Evolutionary conservation across 75 land plant species (phyloP), one percentile per base, ranked within the genome.

Genomic region (Pseudotsuga menziesii): DNA sequence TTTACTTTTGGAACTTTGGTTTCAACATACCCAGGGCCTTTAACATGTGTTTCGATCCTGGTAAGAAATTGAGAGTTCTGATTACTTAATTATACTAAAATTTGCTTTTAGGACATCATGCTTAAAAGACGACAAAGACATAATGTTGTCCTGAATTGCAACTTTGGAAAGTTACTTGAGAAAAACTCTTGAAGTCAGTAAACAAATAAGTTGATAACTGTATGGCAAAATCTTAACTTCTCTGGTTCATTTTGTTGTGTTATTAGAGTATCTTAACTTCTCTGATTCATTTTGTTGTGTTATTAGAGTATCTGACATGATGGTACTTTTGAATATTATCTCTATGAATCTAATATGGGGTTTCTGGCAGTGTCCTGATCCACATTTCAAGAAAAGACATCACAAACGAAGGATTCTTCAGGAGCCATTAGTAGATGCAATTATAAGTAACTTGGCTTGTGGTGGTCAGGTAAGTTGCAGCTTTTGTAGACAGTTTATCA

Each of bases 351-450:
- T n/a, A 23, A 29, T 26, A 29, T 29, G 39, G 25, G 58, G 23
- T 9, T 80, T 26, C 22, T 27, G 73, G 71, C 84, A 95, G 96
- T 96, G 97, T 79, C 99, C 94, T 58, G 99, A 96, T 81, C 99
- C 99, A 41, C 91, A 94, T 82, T 96, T 94, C 76, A 94, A 97
- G 86, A 80, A 80, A 75, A 86, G 83, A 71, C 94, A 97, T 79
- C 93, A 80, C n/a, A 97, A 94, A 76, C 84, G 97, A 78, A 85
- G 97, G 70, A 89, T 92, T 56, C 79, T 97, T 29, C 97, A 97
- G n/a, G n/a, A 84, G 74, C 83, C 87, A 44, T 80, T 97, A 58
- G 90, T 90, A 23, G 91, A 94, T 71, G 86, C 88, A 3, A 89
- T 97, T 41, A 70, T 82, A 25, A 81, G 84, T 32, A 75, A 80